phyloP scores from a whole-genome alignment of 225 moss, liverwort and hornwort species.

The Antitrichia curtipendula region DNA sequence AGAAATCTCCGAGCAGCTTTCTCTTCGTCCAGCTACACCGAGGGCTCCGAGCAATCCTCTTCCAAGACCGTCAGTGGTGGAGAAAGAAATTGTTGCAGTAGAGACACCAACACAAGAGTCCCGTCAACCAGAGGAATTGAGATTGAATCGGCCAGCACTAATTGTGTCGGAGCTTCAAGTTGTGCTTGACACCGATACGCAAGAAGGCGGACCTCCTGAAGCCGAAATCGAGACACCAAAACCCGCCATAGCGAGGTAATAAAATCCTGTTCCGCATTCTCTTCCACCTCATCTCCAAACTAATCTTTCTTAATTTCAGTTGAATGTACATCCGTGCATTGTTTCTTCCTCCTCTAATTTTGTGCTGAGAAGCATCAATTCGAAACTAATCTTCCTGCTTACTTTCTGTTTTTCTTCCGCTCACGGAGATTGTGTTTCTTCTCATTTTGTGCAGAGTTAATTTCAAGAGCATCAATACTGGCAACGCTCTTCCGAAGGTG shows the following conservation, averaged over 20 bases:
- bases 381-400: background rate
- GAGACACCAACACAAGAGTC: background rate
- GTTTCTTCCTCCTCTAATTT: background rate
- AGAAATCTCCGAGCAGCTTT: background rate
- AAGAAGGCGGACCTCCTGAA: slow-evolving; percentile 1
- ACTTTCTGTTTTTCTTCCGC: background rate
- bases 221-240: slow-evolving; percentile 2
- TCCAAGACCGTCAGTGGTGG: background rate
- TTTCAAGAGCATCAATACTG: background rate
- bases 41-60: background rate
- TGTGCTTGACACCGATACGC: background rate
- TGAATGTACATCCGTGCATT: background rate
- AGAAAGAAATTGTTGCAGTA: background rate
- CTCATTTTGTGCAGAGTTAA: background rate
- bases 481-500: slow-evolving; percentile 1
- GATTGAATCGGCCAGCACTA: background rate
- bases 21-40: background rate
- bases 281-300: background rate
- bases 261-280: background rate
- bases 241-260: slow-evolving; percentile 18
- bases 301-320: background rate
- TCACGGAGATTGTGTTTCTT: background rate
- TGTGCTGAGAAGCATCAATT: background rate
- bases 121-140: background rate
- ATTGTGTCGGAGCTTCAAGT: background rate